A percentile compares a stretch with the other conserved stretches of the same genome.
Conservation (phyloP, 1,284 basidiomycete genomes). For the Nidula niveotomentosa region DNA sequence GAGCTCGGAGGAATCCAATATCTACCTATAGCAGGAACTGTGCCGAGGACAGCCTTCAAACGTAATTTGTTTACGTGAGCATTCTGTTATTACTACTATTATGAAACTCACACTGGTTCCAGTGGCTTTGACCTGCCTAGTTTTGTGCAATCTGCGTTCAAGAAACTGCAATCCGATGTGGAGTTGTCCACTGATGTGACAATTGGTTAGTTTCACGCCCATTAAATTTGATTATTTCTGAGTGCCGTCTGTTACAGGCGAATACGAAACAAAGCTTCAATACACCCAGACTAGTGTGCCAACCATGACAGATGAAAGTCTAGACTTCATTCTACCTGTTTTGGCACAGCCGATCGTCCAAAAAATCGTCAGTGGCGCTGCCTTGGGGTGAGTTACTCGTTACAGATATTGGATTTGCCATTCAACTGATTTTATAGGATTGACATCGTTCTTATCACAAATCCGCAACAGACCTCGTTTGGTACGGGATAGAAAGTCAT, state of each 20-base stretch:
- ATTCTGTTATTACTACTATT: no score
- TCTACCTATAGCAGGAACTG: conserved; percentile 40
- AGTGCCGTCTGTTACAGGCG: conserved; percentile 34
- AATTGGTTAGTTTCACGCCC: conserved; percentile 45
- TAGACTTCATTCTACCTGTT: conserved; percentile 68
- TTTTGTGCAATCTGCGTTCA: conserved; percentile 70
- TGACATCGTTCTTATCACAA: conserved; percentile 55
- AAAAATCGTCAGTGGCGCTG: conserved; percentile 63
- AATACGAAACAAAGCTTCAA: conserved; percentile 62
- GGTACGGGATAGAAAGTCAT: conserved; percentile 28
- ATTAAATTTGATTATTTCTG: background rate
- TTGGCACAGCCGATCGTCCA: conserved; percentile 83
- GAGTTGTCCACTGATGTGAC: conserved; percentile 52
- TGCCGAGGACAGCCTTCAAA: no score
- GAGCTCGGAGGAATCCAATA: conserved; percentile 70
- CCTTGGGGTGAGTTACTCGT: conserved; percentile 44
- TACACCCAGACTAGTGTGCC: conserved; percentile 63
- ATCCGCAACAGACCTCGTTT: conserved; percentile 60
- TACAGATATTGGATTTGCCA: background rate
- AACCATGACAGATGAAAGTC: conserved; percentile 59
- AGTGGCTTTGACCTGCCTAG: conserved; percentile 70
- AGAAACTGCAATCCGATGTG: conserved; percentile 62
- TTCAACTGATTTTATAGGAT: conserved; percentile 34
- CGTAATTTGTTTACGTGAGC: no score
- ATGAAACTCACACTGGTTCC: conserved; percentile 5